These are phyloP conservation scores for Aegle marmelos DNA, from an alignment of 345 rosid genomes.

Conservation along the genomic window DNA sequence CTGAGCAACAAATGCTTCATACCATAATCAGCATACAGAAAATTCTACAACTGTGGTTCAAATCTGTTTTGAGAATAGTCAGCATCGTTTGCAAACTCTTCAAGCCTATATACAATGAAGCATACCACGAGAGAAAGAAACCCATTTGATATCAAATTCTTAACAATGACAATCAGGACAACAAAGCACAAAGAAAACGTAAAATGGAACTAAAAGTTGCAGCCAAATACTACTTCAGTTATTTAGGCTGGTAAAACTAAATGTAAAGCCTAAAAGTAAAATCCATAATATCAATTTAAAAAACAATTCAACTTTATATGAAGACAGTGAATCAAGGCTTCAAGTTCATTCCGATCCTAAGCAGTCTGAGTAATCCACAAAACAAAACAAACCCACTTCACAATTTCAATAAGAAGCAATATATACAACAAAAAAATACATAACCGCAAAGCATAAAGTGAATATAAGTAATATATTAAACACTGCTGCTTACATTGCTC, in stretches of 20 bases:
- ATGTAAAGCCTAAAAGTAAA: not conserved
- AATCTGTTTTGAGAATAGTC: not conserved
- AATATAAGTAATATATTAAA: not conserved
- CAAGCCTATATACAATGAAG: not conserved
- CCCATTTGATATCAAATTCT: not conserved
- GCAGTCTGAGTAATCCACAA: not conserved
- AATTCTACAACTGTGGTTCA: not conserved
- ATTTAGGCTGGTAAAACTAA: not conserved
- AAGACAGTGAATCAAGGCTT: not conserved
- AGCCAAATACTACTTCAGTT: not conserved
- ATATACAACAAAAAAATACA: not conserved
- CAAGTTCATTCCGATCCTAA: not conserved
- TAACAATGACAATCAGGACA: not conserved
- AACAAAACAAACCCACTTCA: slow-evolving; percentile 8
- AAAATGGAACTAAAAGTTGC: not conserved
- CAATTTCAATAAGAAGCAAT: not conserved
- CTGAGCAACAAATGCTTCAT: not conserved
- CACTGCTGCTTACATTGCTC: slow-evolving; percentile 52
- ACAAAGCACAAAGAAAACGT: not conserved
- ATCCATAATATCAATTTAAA: not conserved
- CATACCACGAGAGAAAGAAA: not conserved
- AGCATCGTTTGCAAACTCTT: not conserved
- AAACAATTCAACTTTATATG: not conserved
- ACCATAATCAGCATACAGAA: not conserved
- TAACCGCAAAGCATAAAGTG: not conserved